Evolutionary conservation across 2,329 filamentous ascomycete genomes (phyloP).

Genomic region (Fusarium drepaniforme): DNA sequence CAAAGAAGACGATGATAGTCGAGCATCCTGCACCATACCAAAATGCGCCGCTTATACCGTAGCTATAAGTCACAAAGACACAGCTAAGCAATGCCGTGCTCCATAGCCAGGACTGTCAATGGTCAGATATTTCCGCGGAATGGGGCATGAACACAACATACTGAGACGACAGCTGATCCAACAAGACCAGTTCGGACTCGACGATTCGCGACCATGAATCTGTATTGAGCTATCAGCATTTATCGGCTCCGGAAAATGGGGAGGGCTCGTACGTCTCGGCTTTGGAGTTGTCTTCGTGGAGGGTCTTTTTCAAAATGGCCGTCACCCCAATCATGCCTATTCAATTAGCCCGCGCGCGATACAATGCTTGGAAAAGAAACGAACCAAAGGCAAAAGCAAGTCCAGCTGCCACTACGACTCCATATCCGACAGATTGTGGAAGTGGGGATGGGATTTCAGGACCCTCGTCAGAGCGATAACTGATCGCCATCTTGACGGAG

Average conservation of each 20-base stretch:
- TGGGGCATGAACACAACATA: background rate
- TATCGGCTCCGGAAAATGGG: too few relatives aligned
- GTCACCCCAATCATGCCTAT: constrained; percentile 25
- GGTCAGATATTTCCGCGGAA: background rate
- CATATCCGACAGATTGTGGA: constrained; percentile 69
- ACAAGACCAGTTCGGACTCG: constrained; percentile 20
- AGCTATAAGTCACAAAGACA: constrained; percentile 22
- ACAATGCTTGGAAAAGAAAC: constrained; percentile 56
- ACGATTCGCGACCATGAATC: constrained; percentile 26
- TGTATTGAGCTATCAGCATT: background rate
- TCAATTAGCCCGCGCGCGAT: background rate
- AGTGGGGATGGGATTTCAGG: constrained; percentile 15
- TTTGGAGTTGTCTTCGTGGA: constrained; percentile 26
- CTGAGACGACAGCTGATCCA: constrained; percentile 22
- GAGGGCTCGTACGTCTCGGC: constrained; percentile 7
- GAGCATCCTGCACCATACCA: constrained; percentile 25
- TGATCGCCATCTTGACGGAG: background rate
- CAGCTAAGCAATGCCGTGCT: constrained; percentile 22
- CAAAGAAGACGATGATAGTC: constrained; percentile 79
- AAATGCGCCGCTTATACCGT: constrained; percentile 22
- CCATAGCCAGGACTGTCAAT: constrained; percentile 21
- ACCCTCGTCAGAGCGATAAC: constrained; percentile 5
- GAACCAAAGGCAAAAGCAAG: constrained; percentile 76
- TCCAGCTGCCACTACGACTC: constrained; percentile 79
- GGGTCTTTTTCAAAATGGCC: constrained; percentile 17